These are phyloP conservation scores for Cystoisospora suis DNA, from an alignment of 169 alveolate species.

Conservation along the genomic window DNA sequence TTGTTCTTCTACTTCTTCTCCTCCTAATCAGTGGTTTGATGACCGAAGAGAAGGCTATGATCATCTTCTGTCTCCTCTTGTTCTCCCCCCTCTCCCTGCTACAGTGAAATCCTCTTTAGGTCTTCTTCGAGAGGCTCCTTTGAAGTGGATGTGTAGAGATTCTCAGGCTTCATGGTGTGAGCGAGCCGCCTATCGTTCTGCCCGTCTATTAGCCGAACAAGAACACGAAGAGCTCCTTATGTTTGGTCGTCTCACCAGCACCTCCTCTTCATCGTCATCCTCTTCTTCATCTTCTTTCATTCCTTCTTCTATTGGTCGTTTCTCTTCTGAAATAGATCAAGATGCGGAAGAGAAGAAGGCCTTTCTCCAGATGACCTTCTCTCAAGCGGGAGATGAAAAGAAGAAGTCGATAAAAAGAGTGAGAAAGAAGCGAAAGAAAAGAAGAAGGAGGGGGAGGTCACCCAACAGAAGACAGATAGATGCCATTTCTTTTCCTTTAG, in stretches of 20 bases:
- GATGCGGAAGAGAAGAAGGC: too few relatives aligned
- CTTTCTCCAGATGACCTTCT: too few relatives aligned
- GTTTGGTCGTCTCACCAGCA: too few relatives aligned
- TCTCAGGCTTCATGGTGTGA: background rate
- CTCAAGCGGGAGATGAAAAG: too few relatives aligned
- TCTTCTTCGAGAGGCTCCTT: background rate
- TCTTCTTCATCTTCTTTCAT: too few relatives aligned
- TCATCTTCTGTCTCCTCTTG: background rate
- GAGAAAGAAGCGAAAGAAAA: background rate
- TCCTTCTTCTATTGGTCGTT: too few relatives aligned
- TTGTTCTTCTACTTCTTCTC: too few relatives aligned
- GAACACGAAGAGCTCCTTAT: too few relatives aligned
- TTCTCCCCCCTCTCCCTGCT: background rate
- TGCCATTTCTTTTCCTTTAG: background rate
- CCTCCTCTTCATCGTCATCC: too few relatives aligned
- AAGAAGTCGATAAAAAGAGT: background rate
- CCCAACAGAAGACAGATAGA: background rate
- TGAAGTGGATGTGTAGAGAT: background rate
- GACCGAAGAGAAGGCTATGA: background rate
- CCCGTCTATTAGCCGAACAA: background rate
- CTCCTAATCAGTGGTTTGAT: too few relatives aligned
- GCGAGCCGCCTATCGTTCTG: background rate
- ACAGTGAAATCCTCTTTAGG: background rate
- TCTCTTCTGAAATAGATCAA: too few relatives aligned
- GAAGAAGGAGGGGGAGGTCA: background rate